Conservation (phyloP, 768 basidiomycete species). For the Suillus sp. region DNA sequence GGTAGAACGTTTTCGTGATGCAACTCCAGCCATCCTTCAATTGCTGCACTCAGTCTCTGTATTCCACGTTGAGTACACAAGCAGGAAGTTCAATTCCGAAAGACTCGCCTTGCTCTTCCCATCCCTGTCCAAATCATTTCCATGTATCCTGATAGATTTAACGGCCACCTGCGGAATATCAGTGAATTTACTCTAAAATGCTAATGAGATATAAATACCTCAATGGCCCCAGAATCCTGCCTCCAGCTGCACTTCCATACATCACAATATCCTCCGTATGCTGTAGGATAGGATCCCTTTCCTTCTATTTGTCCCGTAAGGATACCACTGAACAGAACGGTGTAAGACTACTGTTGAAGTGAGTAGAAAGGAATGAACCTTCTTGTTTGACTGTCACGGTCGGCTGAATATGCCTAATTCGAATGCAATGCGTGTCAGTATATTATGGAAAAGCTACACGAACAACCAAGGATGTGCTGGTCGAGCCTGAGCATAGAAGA, state of each 20-base stretch:
- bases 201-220: neutral
- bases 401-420: neutral
- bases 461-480: neutral
- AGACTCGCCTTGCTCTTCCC: constrained; percentile 22
- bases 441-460: neutral
- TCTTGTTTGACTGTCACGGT: neutral
- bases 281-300: constrained; percentile 11
- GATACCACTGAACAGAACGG: constrained; percentile 8
- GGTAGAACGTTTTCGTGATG: constrained; percentile 25
- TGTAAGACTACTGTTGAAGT: neutral
- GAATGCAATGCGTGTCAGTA: neutral
- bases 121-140: constrained; percentile 8
- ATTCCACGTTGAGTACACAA: neutral
- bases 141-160: constrained; percentile 24
- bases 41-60: constrained; percentile 19
- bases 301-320: constrained; percentile 13
- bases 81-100: neutral
- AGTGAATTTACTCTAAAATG: neutral
- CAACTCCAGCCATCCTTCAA: constrained; percentile 29
- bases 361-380: neutral
- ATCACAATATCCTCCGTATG: constrained; percentile 14
- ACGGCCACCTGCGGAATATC: constrained; percentile 26
- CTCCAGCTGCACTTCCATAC: constrained; percentile 24
- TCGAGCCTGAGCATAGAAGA: neutral
- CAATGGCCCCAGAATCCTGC: constrained; percentile 14